phyloP scores from a whole-genome alignment of 1,284 basidiomycete species.

The Earliella scabrosa region DNA sequence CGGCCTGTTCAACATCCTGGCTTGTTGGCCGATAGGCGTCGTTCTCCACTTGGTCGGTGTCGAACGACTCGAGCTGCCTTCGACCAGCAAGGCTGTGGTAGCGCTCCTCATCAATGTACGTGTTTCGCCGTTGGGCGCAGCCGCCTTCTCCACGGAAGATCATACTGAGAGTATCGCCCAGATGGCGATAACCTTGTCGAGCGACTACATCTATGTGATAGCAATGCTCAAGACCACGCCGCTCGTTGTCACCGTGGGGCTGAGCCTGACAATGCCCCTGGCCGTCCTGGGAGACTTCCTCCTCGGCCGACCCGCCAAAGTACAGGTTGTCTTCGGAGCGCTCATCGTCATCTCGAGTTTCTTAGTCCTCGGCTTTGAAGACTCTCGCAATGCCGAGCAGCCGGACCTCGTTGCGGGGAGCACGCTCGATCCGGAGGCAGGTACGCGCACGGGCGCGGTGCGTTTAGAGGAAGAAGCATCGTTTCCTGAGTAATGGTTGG shows the following conservation, averaged over 20 bases:
- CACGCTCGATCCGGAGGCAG: constrained; percentile 27
- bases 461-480: constrained; percentile 24
- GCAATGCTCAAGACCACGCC: constrained; percentile 99
- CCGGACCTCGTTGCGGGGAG: constrained; percentile 27
- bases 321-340: constrained; percentile 69
- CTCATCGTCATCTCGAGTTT: constrained; percentile 71
- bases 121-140: constrained; percentile 3
- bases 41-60: constrained; percentile 78
- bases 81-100: constrained; percentile 57
- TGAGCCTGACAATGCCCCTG: constrained; percentile 94
- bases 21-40: constrained; percentile 83
- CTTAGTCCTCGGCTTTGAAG: constrained; percentile 66
- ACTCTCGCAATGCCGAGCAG: constrained; percentile 42
- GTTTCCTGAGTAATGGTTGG: constrained; percentile 1
- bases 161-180: constrained; percentile 30
- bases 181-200: constrained; percentile 87
- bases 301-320: constrained; percentile 57
- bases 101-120: constrained; percentile 79
- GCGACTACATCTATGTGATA: constrained; percentile 86
- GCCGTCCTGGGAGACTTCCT: constrained; percentile 84
- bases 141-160: not conserved
- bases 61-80: constrained; percentile 82
- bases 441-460: constrained; percentile 12
- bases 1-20: constrained; percentile 86
- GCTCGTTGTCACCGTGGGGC: constrained; percentile 89